phyloP scores from a whole-genome alignment of 495 filamentous ascomycete species.

The Lasiosphaeria hispida region DNA sequence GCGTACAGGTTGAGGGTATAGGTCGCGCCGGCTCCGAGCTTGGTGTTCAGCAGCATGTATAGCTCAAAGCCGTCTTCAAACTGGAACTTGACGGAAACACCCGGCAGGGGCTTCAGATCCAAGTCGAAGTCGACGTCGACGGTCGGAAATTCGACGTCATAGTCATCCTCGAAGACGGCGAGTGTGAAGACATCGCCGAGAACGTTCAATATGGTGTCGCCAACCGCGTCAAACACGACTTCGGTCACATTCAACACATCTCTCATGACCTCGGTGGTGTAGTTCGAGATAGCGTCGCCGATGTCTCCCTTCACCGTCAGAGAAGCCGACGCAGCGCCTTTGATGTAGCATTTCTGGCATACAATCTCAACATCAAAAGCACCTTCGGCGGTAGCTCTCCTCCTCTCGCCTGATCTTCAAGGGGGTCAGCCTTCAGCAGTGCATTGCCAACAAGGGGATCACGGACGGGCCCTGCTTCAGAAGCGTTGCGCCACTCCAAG shows the following conservation, averaged over 20 bases:
- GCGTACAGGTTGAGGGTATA: conserved; percentile 51
- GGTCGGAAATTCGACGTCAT: conserved; percentile 37
- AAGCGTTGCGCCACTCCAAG: conserved; percentile 10
- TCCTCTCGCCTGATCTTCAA: neutral
- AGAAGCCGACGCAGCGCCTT: conserved; percentile 42
- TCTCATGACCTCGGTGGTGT: conserved; percentile 25
- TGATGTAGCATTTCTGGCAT: conserved; percentile 53
- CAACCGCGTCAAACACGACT: conserved; percentile 15
- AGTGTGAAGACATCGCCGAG: conserved; percentile 29
- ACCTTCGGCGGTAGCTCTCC: neutral
- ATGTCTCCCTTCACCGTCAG: conserved; percentile 42
- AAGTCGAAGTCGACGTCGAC: conserved; percentile 37
- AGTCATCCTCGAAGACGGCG: conserved; percentile 18
- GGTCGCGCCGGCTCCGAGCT: conserved; percentile 38
- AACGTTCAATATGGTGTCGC: neutral
- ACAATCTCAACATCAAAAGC: conserved; percentile 37
- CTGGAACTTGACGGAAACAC: conserved; percentile 40
- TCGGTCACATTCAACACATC: conserved; percentile 35
- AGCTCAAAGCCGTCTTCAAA: conserved; percentile 51
- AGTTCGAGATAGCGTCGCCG: conserved; percentile 32
- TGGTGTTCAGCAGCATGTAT: conserved; percentile 50
- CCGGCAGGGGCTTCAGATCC: conserved; percentile 42
- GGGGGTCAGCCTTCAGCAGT: neutral
- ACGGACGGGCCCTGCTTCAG: conserved; percentile 2
- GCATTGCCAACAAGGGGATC: neutral